Evolutionary conservation across 2,329 filamentous ascomycete species (phyloP), one percentile per base, ranked within the genome.

Genomic region (Pseudogymnoascus sp.): DNA sequence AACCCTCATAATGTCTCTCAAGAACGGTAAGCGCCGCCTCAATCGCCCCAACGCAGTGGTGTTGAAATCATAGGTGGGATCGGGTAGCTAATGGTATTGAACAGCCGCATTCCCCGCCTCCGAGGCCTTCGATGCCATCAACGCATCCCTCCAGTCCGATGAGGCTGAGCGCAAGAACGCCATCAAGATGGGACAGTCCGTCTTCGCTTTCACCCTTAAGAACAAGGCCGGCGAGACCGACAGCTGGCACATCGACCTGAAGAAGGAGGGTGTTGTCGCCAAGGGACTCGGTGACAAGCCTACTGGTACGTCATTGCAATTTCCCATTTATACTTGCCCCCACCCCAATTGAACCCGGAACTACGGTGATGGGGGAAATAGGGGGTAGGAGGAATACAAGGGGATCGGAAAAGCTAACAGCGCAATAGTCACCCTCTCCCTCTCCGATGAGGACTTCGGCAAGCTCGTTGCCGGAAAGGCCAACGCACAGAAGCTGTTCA

Each of bases 201-300:
- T 97, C 75, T 97, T 96, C 75, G 88, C 88, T 65, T 97, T 99
- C 79, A 91, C 85, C 61, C 81, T 99, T 68, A 97, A 96, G 83
- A 99, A 99, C 83, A 77, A 80, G 63, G 82, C 82, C 25, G 91
- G 91, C 70, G 84, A 92, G 75, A 87, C 86, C 63, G 86, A 91
- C 71, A 89, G 85, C 78, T 99, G 94, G 94, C 85, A 95, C 80
- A 90, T 99, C 69, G 94, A 99, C 75, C 85, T 99, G 65, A 97
- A 97, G 83, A 84, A 95, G 72, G 89, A 87, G 65, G 94, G 94
- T 66, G 83, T 83, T 62, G 92, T 96, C 42, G 89, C 84, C 70
- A 88, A 89, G 73, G 94, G 94, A 62, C 74, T 83, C 27, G 89
- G 88, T 69, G 84, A 84, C 68, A 96, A 97, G 80, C 87, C 93